These are phyloP conservation scores for Cyberlindnera maclurae DNA, from an alignment of 805 yeast species.

Conservation along the genomic window DNA sequence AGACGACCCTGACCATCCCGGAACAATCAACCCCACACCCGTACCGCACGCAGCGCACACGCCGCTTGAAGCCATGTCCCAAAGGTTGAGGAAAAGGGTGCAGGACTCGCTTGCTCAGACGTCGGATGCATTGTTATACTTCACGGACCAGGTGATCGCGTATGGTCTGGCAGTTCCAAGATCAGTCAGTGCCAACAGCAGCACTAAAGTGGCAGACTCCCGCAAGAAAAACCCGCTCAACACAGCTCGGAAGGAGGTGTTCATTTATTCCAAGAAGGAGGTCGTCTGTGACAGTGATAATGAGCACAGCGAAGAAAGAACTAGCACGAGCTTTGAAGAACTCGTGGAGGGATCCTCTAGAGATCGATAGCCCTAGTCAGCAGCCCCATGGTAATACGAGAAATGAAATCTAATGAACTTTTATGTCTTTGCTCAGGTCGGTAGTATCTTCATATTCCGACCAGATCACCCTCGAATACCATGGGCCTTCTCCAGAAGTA, in stretches of 20 bases:
- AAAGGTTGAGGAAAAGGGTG: conserved; percentile 8
- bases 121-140: conserved; percentile 32
- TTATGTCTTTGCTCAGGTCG: no score
- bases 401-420: no score
- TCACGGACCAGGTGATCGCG: conserved; percentile 48
- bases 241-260: conserved; percentile 29
- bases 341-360: neutral
- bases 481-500: no score
- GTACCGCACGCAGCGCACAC: neutral
- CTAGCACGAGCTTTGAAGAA: no score
- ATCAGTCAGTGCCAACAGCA: conserved; percentile 31
- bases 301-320: conserved; percentile 4
- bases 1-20: conserved; percentile 1
- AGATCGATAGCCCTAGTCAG: neutral
- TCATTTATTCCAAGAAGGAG: conserved; percentile 36
- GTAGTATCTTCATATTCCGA: no score
- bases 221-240: conserved; percentile 21
- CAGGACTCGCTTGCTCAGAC: conserved; percentile 24
- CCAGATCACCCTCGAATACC: no score
- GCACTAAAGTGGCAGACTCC: conserved; percentile 10
- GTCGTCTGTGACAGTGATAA: conserved; percentile 33
- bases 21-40: neutral
- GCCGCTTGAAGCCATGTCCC: neutral
- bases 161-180: conserved; percentile 53
- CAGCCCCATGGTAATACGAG: no score